phyloP scores from a whole-genome alignment of 768 basidiomycete species.

The Mycena metata region DNA sequence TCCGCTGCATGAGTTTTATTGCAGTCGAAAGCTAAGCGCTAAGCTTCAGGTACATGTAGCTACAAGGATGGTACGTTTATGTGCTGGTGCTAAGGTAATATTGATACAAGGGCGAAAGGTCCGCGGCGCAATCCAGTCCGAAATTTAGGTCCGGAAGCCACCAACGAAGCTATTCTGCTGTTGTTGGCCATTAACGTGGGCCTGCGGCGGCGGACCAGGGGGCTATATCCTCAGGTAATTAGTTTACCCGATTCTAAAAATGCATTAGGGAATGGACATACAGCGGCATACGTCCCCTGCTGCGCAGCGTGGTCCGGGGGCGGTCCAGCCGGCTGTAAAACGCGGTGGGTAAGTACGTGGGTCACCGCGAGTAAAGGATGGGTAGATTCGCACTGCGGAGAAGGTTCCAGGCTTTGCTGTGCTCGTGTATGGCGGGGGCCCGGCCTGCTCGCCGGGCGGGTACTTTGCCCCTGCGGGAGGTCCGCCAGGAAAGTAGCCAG shows the following conservation, averaged over 20 bases:
- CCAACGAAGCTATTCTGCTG: slow-evolving; percentile 12
- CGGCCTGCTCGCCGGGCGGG: slow-evolving; percentile 7
- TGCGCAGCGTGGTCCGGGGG: neutral
- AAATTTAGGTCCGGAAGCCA: slow-evolving; percentile 16
- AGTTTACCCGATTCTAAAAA: neutral
- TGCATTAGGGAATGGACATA: neutral
- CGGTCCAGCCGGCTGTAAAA: slow-evolving; percentile 11
- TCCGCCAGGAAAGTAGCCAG: neutral
- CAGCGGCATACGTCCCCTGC: neutral
- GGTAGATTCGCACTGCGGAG: neutral
- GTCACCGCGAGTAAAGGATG: neutral
- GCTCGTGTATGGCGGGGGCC: slow-evolving; percentile 26
- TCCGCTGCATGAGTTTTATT: too few relatives aligned
- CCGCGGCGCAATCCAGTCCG: too few relatives aligned
- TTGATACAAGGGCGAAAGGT: too few relatives aligned
- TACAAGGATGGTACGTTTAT: too few relatives aligned
- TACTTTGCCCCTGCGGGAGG: slow-evolving; percentile 7
- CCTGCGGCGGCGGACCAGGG: slow-evolving; percentile 23
- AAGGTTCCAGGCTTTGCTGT: neutral
- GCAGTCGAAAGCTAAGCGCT: too few relatives aligned
- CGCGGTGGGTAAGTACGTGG: neutral
- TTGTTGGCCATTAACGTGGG: slow-evolving; percentile 22
- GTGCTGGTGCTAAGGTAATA: too few relatives aligned
- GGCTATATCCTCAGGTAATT: neutral
- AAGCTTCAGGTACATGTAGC: too few relatives aligned